A percentile compares a stretch with the other conserved stretches of the same genome.
Conservation (phyloP, 1,284 basidiomycete genomes). For the Ustilago cynodontis region DNA sequence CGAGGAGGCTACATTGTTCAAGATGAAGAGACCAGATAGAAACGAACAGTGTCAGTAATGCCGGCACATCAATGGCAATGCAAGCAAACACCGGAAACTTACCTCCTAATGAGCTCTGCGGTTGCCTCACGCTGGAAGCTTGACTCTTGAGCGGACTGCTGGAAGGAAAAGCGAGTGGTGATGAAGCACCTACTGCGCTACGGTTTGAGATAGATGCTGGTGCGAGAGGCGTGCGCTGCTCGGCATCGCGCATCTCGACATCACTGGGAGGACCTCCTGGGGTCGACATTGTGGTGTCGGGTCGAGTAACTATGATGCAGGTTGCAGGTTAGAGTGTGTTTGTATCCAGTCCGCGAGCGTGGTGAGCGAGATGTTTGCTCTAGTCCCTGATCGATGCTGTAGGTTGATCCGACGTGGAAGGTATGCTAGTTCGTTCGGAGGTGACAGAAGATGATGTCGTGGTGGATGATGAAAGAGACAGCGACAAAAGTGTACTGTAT, state of each 20-base stretch:
- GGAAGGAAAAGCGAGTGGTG: conserved; percentile 62
- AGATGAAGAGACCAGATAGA: neutral
- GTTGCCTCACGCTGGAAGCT: conserved; percentile 23
- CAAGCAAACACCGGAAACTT: conserved; percentile 13
- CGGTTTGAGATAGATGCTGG: conserved; percentile 42
- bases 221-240: conserved; percentile 47
- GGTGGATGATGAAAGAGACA: neutral
- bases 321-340: neutral
- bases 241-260: conserved; percentile 50
- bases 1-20: conserved; percentile 42
- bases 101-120: conserved; percentile 48
- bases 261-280: conserved; percentile 49
- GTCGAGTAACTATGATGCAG: neutral
- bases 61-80: neutral
- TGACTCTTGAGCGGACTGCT: conserved; percentile 62
- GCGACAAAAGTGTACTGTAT: neutral
- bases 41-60: neutral
- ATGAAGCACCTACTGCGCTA: conserved; percentile 46
- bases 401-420: neutral
- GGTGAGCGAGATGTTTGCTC: neutral
- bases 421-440: neutral
- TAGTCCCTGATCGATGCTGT: neutral
- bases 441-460: neutral
- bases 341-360: neutral
- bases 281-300: conserved; percentile 37